Evolutionary conservation across 78 protist genomes (phyloP), one percentile per base, ranked within the genome.

Genomic region (Dictyostelium brefeldianum): DNA sequence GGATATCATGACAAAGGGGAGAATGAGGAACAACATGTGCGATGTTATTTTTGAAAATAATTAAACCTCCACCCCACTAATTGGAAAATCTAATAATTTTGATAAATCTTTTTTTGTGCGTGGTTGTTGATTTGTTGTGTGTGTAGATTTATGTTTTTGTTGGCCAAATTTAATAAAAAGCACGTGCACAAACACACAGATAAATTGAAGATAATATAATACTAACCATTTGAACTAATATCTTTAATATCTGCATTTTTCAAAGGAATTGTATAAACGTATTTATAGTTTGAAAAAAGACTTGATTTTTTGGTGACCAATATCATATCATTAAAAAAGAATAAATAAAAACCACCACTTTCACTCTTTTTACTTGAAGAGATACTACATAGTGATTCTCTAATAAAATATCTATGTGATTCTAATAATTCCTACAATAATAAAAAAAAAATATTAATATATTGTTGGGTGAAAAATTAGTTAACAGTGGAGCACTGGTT

Each of bases 381-480:
- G 51, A 87, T 64, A 50, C 25, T 70, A 48, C 82, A 57, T 15
- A 14, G 53, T 3, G 69, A 73, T 14, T 87, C 92, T 41, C 81
- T 74, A 31, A 87, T 78, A 64, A 51, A 87, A 50, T 77, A 87
- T 87, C 92, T 87, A 59, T 87, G 92, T 64, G 92, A 87, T 62
- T 50, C 92, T 41, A 87, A 11, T 5, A 87, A 48, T 87, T 77
- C 92, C 92, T 83, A 53, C 14, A 15, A 15, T 56, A 56, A 56
- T 56, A 56, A 11, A 20, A 41, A 8, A 46, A 31, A 67, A 25
- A 25, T 20, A 22, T 9, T 25, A 11, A 62, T 62, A 22, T 62
- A 4, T 22, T 9, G 41, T 18, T 36, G 4, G 2, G 5, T 36
- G 41, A 25, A 18, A 36, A 71, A 71, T 43, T 71, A 15, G 18